Evolutionary conservation across 73 alveolate genomes (phyloP).

Genomic region (Paramecium octaurelia): DNA sequence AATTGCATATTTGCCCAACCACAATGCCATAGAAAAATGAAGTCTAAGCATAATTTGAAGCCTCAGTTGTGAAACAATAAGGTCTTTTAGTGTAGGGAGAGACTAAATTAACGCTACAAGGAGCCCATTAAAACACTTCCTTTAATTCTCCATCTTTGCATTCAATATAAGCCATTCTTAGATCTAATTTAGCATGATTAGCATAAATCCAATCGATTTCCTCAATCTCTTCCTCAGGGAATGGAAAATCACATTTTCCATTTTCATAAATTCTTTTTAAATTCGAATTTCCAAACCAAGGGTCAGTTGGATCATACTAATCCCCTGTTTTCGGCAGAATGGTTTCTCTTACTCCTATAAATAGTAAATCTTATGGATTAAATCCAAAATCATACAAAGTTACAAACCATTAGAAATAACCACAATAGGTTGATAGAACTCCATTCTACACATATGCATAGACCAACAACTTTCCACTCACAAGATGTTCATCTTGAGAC

Average conservation of each 20-base stretch:
- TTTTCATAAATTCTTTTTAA: not conserved
- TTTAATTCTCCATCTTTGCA: not conserved
- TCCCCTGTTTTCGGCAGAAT: slow-evolving; percentile 52
- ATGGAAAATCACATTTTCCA: not conserved
- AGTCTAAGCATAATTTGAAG: slow-evolving; percentile 88
- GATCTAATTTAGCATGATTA: slow-evolving; percentile 3
- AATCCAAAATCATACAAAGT: slow-evolving; percentile 87
- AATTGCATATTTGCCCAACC: slow-evolving; percentile 80
- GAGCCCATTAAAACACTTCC: slow-evolving; percentile 54
- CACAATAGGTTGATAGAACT: slow-evolving; percentile 68
- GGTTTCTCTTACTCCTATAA: slow-evolving; percentile 63
- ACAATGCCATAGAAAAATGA: slow-evolving; percentile 87
- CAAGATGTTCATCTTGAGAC: slow-evolving; percentile 84
- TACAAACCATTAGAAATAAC: slow-evolving; percentile 72
- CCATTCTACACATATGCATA: slow-evolving; percentile 81
- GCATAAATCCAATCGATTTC: slow-evolving; percentile 45
- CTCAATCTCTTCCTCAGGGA: too few relatives aligned
- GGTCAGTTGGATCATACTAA: slow-evolving; percentile 39
- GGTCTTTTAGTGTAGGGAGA: slow-evolving; percentile 37
- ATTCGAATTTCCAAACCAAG: not conserved
- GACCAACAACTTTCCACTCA: slow-evolving; percentile 72
- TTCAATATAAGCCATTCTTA: not conserved
- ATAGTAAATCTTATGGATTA: slow-evolving; percentile 49
- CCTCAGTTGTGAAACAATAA: slow-evolving; percentile 91
- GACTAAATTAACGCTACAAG: slow-evolving; percentile 59